A percentile compares a stretch with the other conserved stretches of the same genome.
phyloP scores from a whole-genome alignment of 306 rosid species.

The Vachellia collinsii region DNA sequence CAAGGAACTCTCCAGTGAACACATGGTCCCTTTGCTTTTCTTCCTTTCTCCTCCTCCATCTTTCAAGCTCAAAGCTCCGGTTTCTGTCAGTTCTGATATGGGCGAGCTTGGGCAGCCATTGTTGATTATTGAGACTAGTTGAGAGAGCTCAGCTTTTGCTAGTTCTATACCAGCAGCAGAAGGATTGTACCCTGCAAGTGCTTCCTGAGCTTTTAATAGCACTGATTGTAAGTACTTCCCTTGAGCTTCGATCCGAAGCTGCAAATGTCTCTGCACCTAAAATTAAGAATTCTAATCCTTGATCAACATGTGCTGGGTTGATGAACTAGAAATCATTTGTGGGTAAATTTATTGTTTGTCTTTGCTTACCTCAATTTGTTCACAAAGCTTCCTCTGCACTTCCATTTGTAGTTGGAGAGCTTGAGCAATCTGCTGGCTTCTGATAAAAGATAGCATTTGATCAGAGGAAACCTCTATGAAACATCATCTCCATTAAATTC shows the following conservation, averaged over 20 bases:
- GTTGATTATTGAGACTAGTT: slow-evolving; percentile 70
- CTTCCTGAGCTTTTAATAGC: slow-evolving; percentile 77
- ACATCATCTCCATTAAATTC: slow-evolving; percentile 30
- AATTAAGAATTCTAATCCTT: slow-evolving; percentile 12
- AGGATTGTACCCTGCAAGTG: slow-evolving; percentile 68
- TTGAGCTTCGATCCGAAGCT: slow-evolving; percentile 91
- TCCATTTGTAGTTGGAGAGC: slow-evolving; percentile 90
- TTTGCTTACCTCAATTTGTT: slow-evolving; percentile 79
- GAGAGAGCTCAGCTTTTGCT: slow-evolving; percentile 83
- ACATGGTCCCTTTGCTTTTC: slow-evolving; percentile 61
- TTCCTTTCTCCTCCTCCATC: slow-evolving; percentile 44
- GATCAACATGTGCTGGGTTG: slow-evolving; percentile 13
- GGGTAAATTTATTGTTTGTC: background rate
- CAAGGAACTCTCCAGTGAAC: slow-evolving; percentile 84
- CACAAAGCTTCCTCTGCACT: slow-evolving; percentile 75
- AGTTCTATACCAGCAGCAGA: slow-evolving; percentile 65
- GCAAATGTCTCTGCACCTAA: slow-evolving; percentile 91
- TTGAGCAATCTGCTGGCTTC: slow-evolving; percentile 68
- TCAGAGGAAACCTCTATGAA: slow-evolving; percentile 40
- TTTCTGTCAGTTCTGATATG: slow-evolving; percentile 75
- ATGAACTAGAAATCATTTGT: background rate
- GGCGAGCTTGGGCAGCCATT: slow-evolving; percentile 68
- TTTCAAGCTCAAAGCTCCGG: slow-evolving; percentile 46
- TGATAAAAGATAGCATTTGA: slow-evolving; percentile 44
- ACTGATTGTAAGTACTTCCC: slow-evolving; percentile 92